phyloP scores from a whole-genome alignment of 176 grass and related monocot species.

The Raddia distichophylla region DNA sequence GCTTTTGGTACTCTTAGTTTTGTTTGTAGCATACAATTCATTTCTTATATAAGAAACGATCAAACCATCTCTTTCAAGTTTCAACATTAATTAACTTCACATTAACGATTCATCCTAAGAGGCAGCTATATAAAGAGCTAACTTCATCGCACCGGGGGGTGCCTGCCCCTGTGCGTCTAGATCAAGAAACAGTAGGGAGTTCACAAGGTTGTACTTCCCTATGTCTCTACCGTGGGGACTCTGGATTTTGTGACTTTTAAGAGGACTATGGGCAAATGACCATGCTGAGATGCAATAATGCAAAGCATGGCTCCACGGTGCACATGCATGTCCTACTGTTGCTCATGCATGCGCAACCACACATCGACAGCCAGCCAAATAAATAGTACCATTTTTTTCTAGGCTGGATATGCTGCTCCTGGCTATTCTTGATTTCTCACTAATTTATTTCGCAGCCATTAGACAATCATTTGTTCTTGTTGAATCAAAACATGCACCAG shows the following conservation, averaged over 20 bases:
- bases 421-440: neutral
- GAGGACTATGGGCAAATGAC: conserved; percentile 20
- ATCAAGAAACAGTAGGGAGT: conserved; percentile 6
- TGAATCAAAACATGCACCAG: neutral
- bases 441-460: too few species aligned
- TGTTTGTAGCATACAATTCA: too few species aligned
- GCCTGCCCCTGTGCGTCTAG: neutral
- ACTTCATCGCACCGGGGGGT: too few species aligned
- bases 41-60: too few species aligned
- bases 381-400: neutral
- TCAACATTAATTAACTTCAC: too few species aligned
- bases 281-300: conserved; percentile 37
- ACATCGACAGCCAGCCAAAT: neutral
- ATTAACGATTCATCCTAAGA: too few species aligned
- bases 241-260: conserved; percentile 15
- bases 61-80: too few species aligned
- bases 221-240: conserved; percentile 1
- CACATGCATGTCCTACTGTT: conserved; percentile 42
- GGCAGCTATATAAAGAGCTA: too few species aligned
- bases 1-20: too few species aligned
- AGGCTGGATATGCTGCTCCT: neutral
- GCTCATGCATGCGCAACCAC: conserved; percentile 5
- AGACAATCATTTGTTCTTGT: too few species aligned
- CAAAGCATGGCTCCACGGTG: conserved; percentile 29
- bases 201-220: conserved; percentile 22